These are phyloP conservation scores for Andalucia godoyi DNA, from an alignment of 78 protist genomes.

Conservation along the genomic window DNA sequence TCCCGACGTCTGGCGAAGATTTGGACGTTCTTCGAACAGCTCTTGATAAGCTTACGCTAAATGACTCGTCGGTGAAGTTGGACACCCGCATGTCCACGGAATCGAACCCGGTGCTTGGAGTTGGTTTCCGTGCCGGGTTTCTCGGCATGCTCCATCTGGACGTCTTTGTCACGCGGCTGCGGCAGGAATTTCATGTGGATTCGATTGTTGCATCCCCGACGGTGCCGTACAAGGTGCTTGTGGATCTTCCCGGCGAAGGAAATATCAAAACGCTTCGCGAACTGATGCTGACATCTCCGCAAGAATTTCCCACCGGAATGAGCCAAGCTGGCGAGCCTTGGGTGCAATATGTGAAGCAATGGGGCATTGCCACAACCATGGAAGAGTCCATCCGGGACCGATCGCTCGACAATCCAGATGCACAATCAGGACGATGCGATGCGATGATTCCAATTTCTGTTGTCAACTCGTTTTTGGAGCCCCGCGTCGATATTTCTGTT, in stretches of 20 bases:
- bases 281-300: no score
- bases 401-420: no score
- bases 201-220: slow-evolving; percentile 76
- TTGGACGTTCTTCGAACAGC: slow-evolving; percentile 8
- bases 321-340: no score
- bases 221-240: slow-evolving; percentile 42
- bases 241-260: no score
- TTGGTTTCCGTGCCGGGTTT: slow-evolving; percentile 83
- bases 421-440: no score
- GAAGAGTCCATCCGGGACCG: no score
- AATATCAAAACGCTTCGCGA: no score
- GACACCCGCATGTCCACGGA: slow-evolving; percentile 19
- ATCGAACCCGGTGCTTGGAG: slow-evolving; percentile 61
- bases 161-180: slow-evolving; percentile 61
- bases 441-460: no score
- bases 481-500: slow-evolving; percentile 23
- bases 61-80: slow-evolving; percentile 54
- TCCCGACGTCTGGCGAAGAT: not conserved
- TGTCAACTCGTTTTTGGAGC: not conserved
- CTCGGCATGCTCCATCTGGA: slow-evolving; percentile 88
- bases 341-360: no score
- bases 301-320: no score
- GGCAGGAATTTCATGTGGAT: slow-evolving; percentile 23
- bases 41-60: slow-evolving; percentile 45
- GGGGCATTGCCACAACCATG: no score